Evolutionary conservation across 208 protist species (phyloP).

Genomic region (Leishmania arabica): DNA sequence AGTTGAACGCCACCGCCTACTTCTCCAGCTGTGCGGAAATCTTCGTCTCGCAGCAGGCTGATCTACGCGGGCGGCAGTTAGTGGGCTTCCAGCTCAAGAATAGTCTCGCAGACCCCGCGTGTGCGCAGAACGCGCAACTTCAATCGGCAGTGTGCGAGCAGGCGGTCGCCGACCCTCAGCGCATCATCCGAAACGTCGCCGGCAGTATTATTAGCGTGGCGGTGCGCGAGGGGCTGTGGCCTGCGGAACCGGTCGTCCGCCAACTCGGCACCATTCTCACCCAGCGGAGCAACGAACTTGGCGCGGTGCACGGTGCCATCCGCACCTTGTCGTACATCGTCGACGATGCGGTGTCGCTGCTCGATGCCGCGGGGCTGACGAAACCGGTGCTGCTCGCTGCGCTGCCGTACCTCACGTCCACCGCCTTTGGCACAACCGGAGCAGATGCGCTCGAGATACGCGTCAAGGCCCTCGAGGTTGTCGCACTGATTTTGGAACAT

Average conservation of each 20-base stretch:
- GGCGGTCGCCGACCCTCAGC: slow-evolving; percentile 62
- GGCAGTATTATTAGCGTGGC: slow-evolving; percentile 76
- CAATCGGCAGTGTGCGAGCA: slow-evolving; percentile 57
- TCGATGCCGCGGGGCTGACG: slow-evolving; percentile 65
- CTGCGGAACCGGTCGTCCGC: slow-evolving; percentile 46
- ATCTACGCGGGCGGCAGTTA: slow-evolving; percentile 53
- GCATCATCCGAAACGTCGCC: slow-evolving; percentile 71
- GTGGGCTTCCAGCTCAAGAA: slow-evolving; percentile 83
- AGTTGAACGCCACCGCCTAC: slow-evolving; percentile 47
- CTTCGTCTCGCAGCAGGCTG: slow-evolving; percentile 42
- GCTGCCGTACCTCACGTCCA: slow-evolving; percentile 45
- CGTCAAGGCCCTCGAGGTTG: slow-evolving; percentile 60
- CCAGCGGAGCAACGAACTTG: slow-evolving; percentile 36
- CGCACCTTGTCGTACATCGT: slow-evolving; percentile 77
- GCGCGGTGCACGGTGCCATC: slow-evolving; percentile 72
- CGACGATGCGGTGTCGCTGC: slow-evolving; percentile 58
- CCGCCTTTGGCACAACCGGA: slow-evolving; percentile 22
- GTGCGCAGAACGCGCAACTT: slow-evolving; percentile 50
- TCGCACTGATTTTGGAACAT: slow-evolving; percentile 63
- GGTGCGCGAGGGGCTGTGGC: slow-evolving; percentile 75
- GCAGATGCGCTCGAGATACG: slow-evolving; percentile 45
- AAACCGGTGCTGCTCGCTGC: slow-evolving; percentile 47
- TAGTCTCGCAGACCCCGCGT: slow-evolving; percentile 54
- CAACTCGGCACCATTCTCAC: slow-evolving; percentile 42
- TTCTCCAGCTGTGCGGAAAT: slow-evolving; percentile 72